A percentile compares a stretch with the other conserved stretches of the same genome.
These are phyloP conservation scores for Puccinellia tenuiflora DNA, from an alignment of 176 grass and related monocot genomes.

Conservation along the genomic window DNA sequence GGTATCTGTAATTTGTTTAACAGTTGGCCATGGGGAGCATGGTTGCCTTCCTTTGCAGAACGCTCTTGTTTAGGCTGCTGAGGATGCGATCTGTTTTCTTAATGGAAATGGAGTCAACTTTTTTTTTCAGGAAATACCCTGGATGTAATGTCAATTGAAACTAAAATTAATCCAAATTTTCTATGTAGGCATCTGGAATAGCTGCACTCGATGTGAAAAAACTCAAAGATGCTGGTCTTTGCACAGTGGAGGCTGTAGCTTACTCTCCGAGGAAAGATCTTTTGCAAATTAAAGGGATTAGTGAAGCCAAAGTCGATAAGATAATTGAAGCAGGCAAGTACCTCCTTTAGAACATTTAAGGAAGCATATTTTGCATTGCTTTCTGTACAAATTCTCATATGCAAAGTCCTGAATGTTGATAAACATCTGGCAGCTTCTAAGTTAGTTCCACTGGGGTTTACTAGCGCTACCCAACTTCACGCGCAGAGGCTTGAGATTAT, in stretches of 20 bases:
- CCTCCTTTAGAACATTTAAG: background rate
- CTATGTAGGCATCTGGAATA: slow-evolving; percentile 83
- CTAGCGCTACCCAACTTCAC: slow-evolving; percentile 85
- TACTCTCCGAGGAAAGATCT: slow-evolving; percentile 93
- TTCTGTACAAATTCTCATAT: background rate
- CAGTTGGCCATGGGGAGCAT: background rate
- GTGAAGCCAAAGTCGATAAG: slow-evolving; percentile 95
- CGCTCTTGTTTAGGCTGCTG: background rate
- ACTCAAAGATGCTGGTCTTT: slow-evolving; percentile 88
- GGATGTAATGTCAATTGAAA: background rate
- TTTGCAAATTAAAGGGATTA: slow-evolving; percentile 95
- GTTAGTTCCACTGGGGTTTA: slow-evolving; percentile 87
- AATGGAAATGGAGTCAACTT: background rate
- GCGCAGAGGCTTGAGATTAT: slow-evolving; percentile 94
- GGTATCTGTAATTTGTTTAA: background rate
- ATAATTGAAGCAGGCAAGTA: slow-evolving; percentile 86
- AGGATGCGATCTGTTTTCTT: background rate
- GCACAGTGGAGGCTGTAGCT: slow-evolving; percentile 80
- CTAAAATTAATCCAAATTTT: slow-evolving; percentile 7
- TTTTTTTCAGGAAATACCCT: background rate
- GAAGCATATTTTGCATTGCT: background rate
- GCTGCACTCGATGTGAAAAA: slow-evolving; percentile 89
- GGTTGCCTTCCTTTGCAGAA: background rate
- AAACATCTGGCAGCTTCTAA: slow-evolving; percentile 65
- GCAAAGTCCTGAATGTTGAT: background rate